Evolutionary conservation across 352 stramenopile genomes (phyloP).

Genomic region (Globisporangium sylvaticum): DNA sequence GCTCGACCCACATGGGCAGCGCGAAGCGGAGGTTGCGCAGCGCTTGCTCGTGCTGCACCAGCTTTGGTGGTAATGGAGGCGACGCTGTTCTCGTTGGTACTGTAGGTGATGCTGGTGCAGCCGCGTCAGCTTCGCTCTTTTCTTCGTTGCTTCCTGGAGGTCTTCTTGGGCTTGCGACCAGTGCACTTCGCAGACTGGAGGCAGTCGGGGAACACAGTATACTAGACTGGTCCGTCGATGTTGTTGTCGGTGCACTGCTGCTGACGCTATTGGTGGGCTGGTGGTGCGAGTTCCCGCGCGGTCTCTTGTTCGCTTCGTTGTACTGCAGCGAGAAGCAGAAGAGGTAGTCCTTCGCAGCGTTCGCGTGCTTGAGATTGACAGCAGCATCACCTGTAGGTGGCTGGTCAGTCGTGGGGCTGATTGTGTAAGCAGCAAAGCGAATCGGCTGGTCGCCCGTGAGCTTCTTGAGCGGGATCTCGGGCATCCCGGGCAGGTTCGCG

Average conservation of each 20-base stretch:
- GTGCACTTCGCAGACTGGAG: constrained; percentile 7
- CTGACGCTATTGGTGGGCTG: constrained; percentile 3
- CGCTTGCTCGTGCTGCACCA: constrained; percentile 23
- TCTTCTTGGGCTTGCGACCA: background rate
- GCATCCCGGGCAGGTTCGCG: constrained; percentile 35
- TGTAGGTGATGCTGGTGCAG: background rate
- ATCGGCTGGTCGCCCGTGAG: constrained; percentile 32
- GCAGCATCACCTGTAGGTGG: background rate
- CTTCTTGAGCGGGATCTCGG: constrained; percentile 37
- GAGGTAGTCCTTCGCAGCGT: constrained; percentile 33
- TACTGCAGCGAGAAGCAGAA: constrained; percentile 52
- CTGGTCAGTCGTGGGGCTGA: constrained; percentile 9
- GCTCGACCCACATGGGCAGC: constrained; percentile 68
- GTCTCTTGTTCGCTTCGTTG: constrained; percentile 11
- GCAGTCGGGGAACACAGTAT: constrained; percentile 13
- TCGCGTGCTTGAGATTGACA: constrained; percentile 17
- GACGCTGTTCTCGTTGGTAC: background rate
- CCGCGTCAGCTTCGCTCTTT: background rate
- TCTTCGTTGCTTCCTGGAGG: background rate
- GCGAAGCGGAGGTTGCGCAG: constrained; percentile 46
- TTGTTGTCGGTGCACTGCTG: background rate
- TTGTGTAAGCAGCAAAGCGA: constrained; percentile 38
- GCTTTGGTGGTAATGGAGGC: constrained; percentile 9
- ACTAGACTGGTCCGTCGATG: background rate
- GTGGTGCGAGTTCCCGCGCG: background rate